phyloP scores from a whole-genome alignment of 2,329 filamentous ascomycete species.

The Pseudogymnoascus sp. region DNA sequence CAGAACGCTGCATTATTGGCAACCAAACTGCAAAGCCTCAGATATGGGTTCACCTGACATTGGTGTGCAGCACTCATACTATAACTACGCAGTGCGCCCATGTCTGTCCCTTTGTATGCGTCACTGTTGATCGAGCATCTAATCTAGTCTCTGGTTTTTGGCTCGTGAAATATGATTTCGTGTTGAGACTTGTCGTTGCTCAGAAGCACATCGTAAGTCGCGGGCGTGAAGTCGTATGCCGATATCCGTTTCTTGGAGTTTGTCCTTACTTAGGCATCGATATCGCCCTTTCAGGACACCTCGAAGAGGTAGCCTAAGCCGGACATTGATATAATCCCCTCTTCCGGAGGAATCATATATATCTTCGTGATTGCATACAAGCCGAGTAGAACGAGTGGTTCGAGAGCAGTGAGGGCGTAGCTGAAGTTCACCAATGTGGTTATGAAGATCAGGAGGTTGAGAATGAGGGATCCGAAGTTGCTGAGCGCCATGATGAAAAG shows the following conservation, averaged over 20 bases:
- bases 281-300: not conserved
- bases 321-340: constrained; percentile 32
- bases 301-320: constrained; percentile 21
- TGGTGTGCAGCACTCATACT: not conserved
- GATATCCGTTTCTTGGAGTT: not conserved
- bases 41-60: not conserved
- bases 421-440: constrained; percentile 45
- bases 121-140: not conserved
- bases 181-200: not conserved
- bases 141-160: not conserved
- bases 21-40: not conserved
- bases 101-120: not conserved
- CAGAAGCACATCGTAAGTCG: not conserved
- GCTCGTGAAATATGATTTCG: not conserved
- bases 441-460: constrained; percentile 45
- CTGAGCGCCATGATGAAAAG: constrained; percentile 37
- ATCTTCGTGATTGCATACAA: constrained; percentile 43
- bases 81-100: not conserved
- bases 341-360: constrained; percentile 39
- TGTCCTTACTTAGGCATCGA: not conserved
- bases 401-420: constrained; percentile 40
- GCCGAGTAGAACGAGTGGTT: constrained; percentile 37
- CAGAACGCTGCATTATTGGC: not conserved
- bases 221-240: not conserved
- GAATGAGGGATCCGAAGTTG: constrained; percentile 42